These are phyloP conservation scores for Quercus phellos DNA, from an alignment of 331 rosid genomes.

Conservation along the genomic window DNA sequence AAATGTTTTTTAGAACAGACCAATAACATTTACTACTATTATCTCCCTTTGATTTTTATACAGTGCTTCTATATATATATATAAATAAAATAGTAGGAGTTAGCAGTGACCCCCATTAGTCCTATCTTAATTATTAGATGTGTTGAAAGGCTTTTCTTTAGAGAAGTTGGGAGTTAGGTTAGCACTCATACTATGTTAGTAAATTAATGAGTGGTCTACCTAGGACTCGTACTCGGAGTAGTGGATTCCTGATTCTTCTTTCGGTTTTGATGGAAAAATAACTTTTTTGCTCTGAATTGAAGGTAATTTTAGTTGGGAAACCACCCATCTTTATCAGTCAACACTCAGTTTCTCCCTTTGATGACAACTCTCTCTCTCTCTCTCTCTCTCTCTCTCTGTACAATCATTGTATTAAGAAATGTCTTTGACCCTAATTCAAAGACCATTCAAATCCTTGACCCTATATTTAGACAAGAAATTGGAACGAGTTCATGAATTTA, in stretches of 20 bases:
- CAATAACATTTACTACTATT: no score
- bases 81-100: no score
- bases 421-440: neutral
- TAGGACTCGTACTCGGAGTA: no score
- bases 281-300: neutral
- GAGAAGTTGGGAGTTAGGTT: no score
- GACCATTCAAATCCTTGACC: neutral
- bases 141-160: no score
- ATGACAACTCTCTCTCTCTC: neutral
- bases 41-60: no score
- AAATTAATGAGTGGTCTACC: no score
- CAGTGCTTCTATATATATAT: no score
- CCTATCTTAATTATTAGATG: no score
- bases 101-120: no score
- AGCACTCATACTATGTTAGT: no score
- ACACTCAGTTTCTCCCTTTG: neutral
- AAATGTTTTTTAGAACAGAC: no score
- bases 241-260: neutral
- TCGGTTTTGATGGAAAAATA: neutral
- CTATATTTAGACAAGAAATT: neutral
- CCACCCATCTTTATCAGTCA: neutral
- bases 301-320: neutral
- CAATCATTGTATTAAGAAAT: neutral
- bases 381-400: neutral
- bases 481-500: neutral